phyloP scores from a whole-genome alignment of 192 early-diverging fungal genomes.

The Backusella circina region DNA sequence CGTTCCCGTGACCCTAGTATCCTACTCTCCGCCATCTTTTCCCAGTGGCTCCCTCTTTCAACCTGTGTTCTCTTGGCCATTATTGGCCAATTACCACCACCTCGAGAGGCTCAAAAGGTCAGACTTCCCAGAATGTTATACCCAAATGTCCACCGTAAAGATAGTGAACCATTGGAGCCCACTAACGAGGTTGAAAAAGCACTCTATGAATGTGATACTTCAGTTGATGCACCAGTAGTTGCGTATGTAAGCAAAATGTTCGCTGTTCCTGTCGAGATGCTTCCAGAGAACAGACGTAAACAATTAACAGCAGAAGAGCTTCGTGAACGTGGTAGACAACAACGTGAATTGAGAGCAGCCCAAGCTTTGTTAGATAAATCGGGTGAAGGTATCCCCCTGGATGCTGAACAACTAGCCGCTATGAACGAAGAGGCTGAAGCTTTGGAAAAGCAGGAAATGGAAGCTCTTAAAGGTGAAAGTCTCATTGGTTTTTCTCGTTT shows the following conservation, averaged over 20 bases:
- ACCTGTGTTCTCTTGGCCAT: constrained; percentile 82
- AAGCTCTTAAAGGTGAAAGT: constrained; percentile 48
- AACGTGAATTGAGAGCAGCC: constrained; percentile 34
- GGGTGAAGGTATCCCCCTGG: constrained; percentile 14
- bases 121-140: constrained; percentile 81
- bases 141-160: constrained; percentile 37
- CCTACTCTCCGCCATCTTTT: constrained; percentile 80
- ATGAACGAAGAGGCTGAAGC: constrained; percentile 38
- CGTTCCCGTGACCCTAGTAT: constrained; percentile 76
- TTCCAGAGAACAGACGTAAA: constrained; percentile 72
- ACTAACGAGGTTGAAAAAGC: constrained; percentile 65
- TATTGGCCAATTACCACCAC: constrained; percentile 87
- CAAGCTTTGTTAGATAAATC: constrained; percentile 32
- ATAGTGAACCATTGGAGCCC: constrained; percentile 38
- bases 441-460: constrained; percentile 32
- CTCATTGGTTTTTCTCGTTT: constrained; percentile 93
- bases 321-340: constrained; percentile 63
- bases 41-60: constrained; percentile 94
- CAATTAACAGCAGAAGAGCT: constrained; percentile 85
- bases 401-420: not conserved
- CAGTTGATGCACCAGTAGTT: constrained; percentile 61
- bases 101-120: constrained; percentile 70
- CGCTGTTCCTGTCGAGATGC: constrained; percentile 66
- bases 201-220: constrained; percentile 69
- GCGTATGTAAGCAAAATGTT: constrained; percentile 96